phyloP scores from a whole-genome alignment of 805 yeast genomes.

The Komagataella populi region DNA sequence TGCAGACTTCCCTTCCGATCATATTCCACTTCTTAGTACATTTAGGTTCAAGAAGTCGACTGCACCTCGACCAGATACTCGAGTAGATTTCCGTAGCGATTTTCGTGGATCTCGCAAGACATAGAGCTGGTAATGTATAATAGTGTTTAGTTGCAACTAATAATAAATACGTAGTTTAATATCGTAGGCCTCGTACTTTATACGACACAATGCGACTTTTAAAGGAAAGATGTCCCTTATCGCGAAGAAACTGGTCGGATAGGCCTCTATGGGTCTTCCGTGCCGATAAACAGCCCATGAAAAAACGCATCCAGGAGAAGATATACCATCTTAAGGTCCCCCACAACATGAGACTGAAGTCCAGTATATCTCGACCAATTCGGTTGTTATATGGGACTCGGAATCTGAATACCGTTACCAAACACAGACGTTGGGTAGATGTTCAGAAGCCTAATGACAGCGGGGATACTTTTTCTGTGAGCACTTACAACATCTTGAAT shows the following conservation, averaged over 20 bases:
- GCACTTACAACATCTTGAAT: slow-evolving; percentile 19
- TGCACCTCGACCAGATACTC: not conserved
- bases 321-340: not conserved
- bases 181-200: not conserved
- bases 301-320: not conserved
- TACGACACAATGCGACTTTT: not conserved
- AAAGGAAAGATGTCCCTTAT: not conserved
- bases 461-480: slow-evolving; percentile 12
- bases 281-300: not conserved
- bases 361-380: not conserved
- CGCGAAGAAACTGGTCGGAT: not conserved
- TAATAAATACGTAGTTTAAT: not conserved
- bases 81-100: not conserved
- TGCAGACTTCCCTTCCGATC: slow-evolving; percentile 89
- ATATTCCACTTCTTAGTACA: slow-evolving; percentile 72
- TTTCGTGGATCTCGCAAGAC: slow-evolving; percentile 1
- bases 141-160: not conserved
- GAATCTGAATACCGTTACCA: not conserved
- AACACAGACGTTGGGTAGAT: not conserved
- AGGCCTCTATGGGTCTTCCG: not conserved
- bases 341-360: not conserved
- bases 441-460: not conserved
- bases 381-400: not conserved
- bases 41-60: slow-evolving; percentile 51
- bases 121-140: not conserved